Percentiles rank a stretch among this genome's conserved stretches.
Conservation (phyloP, 2,329 filamentous ascomycete genomes). For the Remersonia thermophila region DNA sequence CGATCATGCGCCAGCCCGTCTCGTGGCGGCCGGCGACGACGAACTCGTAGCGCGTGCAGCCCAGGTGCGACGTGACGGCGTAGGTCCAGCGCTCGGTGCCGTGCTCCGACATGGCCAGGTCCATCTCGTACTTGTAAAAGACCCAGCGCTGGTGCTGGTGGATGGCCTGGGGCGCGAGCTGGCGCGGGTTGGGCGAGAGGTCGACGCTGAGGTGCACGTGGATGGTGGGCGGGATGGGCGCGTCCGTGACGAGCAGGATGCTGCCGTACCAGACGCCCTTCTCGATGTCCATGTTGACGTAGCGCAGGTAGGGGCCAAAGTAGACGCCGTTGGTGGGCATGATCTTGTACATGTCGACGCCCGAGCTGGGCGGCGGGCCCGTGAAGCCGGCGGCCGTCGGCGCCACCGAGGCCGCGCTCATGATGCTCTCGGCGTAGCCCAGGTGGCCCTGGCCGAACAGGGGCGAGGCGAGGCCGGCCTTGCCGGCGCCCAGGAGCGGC, state of each 20-base stretch:
- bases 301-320: constrained; percentile 90
- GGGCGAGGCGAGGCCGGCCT: constrained; percentile 63
- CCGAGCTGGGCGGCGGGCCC: constrained; percentile 76
- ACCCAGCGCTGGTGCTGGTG: constrained; percentile 86
- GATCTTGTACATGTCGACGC: constrained; percentile 89
- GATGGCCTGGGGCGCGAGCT: constrained; percentile 71
- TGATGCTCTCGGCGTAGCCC: constrained; percentile 73
- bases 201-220: constrained; percentile 87
- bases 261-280: constrained; percentile 84
- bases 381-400: constrained; percentile 73
- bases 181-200: constrained; percentile 81
- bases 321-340: constrained; percentile 93
- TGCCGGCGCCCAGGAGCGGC: constrained; percentile 51
- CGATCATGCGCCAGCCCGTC: constrained; percentile 88
- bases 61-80: constrained; percentile 89
- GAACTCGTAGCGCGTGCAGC: constrained; percentile 97
- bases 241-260: constrained; percentile 84
- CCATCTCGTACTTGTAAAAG: constrained; percentile 90
- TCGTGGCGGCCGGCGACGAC: constrained; percentile 83
- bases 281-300: constrained; percentile 95
- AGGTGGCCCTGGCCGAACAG: constrained; percentile 65
- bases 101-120: constrained; percentile 77
- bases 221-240: constrained; percentile 84
- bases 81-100: constrained; percentile 88
- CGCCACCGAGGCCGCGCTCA: constrained; percentile 62